A percentile compares a stretch with the other conserved stretches of the same genome.
These are phyloP conservation scores for Gelatoporia subvermispora DNA, from an alignment of 768 basidiomycete species.

Conservation along the genomic window DNA sequence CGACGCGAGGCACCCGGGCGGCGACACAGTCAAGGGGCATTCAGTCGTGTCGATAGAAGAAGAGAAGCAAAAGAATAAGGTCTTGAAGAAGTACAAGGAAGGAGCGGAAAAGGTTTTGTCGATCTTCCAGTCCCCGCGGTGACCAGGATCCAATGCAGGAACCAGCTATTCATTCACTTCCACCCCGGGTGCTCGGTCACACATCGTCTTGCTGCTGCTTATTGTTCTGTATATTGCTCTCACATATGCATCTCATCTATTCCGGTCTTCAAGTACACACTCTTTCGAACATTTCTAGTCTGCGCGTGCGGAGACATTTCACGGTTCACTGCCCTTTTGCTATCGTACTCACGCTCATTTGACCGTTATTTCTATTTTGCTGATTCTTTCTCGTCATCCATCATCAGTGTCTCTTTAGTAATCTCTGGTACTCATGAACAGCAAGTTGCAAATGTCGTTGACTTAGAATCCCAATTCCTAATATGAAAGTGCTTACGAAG, in stretches of 20 bases:
- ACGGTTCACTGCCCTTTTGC: neutral
- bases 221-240: slow-evolving; percentile 3
- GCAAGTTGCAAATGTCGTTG: too few relatives aligned
- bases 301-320: too few relatives aligned
- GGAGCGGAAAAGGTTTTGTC: slow-evolving; percentile 83
- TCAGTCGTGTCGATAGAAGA: slow-evolving; percentile 27
- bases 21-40: slow-evolving; percentile 26
- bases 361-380: slow-evolving; percentile 4
- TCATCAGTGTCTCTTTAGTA: too few relatives aligned
- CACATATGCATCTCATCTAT: slow-evolving; percentile 23
- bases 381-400: too few relatives aligned
- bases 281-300: slow-evolving; percentile 1
- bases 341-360: slow-evolving; percentile 9
- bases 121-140: slow-evolving; percentile 68
- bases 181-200: slow-evolving; percentile 2
- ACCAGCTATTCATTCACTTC: neutral
- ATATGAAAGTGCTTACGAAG: too few relatives aligned
- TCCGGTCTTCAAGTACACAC: slow-evolving; percentile 8
- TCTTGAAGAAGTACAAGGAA: slow-evolving; percentile 82
- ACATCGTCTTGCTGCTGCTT: slow-evolving; percentile 11
- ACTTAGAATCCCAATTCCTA: too few relatives aligned
- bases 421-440: too few relatives aligned
- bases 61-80: slow-evolving; percentile 67
- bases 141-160: slow-evolving; percentile 10
- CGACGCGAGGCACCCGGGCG: slow-evolving; percentile 25